Conservation (phyloP, 2,329 filamentous ascomycete species). For the Xylariales sp. region DNA sequence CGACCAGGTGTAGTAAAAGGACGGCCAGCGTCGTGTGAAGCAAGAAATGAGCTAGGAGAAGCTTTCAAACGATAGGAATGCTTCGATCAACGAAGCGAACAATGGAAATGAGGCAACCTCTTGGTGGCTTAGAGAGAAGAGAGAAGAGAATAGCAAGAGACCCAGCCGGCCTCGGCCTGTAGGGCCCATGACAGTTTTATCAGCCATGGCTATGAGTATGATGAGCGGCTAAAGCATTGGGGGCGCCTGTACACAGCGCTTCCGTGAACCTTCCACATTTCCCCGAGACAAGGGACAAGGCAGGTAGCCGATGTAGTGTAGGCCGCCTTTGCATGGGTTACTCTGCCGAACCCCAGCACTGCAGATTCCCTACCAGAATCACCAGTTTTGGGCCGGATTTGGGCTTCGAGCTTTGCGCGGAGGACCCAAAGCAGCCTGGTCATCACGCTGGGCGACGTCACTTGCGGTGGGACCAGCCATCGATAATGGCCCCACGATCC, state of each 20-base stretch:
- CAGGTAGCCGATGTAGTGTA: too few relatives aligned
- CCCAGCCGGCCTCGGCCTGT: constrained; percentile 17
- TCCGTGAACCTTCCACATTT: constrained; percentile 17
- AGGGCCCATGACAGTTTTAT: constrained; percentile 25
- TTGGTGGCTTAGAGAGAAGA: constrained; percentile 24
- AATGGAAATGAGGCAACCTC: constrained; percentile 27
- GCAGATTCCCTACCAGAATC: constrained; percentile 20
- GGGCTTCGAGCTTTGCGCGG: constrained; percentile 19
- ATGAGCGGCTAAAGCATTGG: constrained; percentile 24
- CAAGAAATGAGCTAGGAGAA: constrained; percentile 20
- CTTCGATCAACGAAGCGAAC: constrained; percentile 41
- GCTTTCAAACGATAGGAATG: constrained; percentile 34
- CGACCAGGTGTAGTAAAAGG: constrained; percentile 17
- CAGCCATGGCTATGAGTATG: constrained; percentile 13
- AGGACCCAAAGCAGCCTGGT: constrained; percentile 17
- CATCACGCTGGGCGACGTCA: constrained; percentile 15
- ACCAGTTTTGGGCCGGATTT: constrained; percentile 17
- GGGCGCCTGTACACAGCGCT: constrained; percentile 20
- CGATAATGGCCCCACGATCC: constrained; percentile 13
- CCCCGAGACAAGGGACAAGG: too few relatives aligned
- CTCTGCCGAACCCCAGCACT: too few relatives aligned
- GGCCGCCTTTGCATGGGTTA: too few relatives aligned
- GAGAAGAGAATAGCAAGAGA: constrained; percentile 16
- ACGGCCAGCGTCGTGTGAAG: constrained; percentile 26
- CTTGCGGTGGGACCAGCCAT: constrained; percentile 13